Conservation (phyloP, 2,329 filamentous ascomycete genomes). For the Blastomyces parvus region DNA sequence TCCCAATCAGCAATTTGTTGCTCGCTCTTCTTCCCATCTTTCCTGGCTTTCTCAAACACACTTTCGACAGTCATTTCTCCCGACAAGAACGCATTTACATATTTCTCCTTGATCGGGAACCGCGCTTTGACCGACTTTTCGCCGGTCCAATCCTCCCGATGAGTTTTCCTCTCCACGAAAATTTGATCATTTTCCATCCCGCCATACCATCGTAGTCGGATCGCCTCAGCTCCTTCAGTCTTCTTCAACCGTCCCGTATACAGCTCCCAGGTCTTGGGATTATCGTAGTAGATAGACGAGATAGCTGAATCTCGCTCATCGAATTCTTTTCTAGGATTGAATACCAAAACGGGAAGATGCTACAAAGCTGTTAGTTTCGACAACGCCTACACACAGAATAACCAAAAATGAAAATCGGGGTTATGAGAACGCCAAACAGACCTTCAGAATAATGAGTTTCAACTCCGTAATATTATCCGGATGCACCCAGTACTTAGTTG, state of each 20-base stretch:
- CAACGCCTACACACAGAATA: neutral
- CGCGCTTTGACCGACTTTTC: constrained; percentile 98
- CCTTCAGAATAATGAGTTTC: constrained; percentile 93
- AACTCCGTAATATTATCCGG: constrained; percentile 96
- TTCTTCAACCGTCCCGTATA: constrained; percentile 94
- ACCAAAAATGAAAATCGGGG: neutral
- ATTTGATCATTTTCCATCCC: constrained; percentile 93
- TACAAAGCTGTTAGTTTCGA: constrained; percentile 17
- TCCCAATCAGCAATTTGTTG: constrained; percentile 86
- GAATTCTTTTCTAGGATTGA: constrained; percentile 96
- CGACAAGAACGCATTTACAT: constrained; percentile 80
- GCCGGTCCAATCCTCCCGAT: constrained; percentile 97
- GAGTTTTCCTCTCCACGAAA: constrained; percentile 95
- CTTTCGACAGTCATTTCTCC: constrained; percentile 76
- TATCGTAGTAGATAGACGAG: constrained; percentile 97
- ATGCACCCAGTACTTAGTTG: constrained; percentile 99
- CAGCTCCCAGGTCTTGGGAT: constrained; percentile 83
- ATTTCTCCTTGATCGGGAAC: constrained; percentile 92
- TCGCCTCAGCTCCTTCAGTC: constrained; percentile 93
- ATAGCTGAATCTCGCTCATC: constrained; percentile 85
- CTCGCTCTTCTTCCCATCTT: constrained; percentile 86
- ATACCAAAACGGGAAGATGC: constrained; percentile 92
- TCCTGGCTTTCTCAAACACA: constrained; percentile 93
- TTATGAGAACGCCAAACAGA: constrained; percentile 20
- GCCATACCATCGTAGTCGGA: constrained; percentile 93